A percentile compares a stretch with the other conserved stretches of the same genome.
phyloP scores from a whole-genome alignment of 805 yeast genomes.

The Kluyveromyces nonfermentans region DNA sequence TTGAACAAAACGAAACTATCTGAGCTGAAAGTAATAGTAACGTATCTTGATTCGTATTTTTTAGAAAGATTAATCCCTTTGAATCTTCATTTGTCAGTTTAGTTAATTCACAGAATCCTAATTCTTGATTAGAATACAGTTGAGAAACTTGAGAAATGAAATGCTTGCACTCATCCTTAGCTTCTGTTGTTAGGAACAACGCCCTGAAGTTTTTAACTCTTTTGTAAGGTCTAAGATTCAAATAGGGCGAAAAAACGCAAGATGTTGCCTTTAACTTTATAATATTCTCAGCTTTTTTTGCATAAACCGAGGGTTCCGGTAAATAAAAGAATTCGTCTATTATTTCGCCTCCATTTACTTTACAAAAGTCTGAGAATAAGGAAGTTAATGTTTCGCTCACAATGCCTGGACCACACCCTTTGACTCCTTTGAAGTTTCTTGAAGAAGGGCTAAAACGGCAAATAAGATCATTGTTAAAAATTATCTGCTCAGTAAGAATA shows the following conservation, averaged over 20 bases:
- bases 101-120: conserved; percentile 28
- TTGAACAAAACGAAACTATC: conserved; percentile 28
- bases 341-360: conserved; percentile 20
- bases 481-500: conserved; percentile 24
- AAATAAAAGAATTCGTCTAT: conserved; percentile 18
- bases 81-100: conserved; percentile 22
- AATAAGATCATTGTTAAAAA: conserved; percentile 36
- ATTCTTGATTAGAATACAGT: conserved; percentile 26
- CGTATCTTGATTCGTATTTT: conserved; percentile 34
- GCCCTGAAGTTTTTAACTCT: conserved; percentile 44
- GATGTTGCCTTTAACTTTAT: conserved; percentile 39
- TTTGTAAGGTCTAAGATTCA: conserved; percentile 46
- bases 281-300: conserved; percentile 26
- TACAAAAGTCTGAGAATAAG: conserved; percentile 17
- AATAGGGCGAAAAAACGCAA: conserved; percentile 46
- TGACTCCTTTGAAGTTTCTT: conserved; percentile 31
- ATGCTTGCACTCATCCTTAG: conserved; percentile 20
- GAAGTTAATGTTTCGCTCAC: conserved; percentile 14
- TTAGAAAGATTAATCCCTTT: conserved; percentile 20
- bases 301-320: conserved; percentile 23
- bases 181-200: conserved; percentile 34
- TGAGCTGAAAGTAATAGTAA: conserved; percentile 42
- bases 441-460: conserved; percentile 48
- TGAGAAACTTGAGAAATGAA: conserved; percentile 27
- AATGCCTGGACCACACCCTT: conserved; percentile 14